Percentiles rank a stretch among this genome's conserved stretches.
Evolutionary conservation across 2,329 filamentous ascomycete genomes (phyloP).

Genomic region (Aspergillus fischeri): DNA sequence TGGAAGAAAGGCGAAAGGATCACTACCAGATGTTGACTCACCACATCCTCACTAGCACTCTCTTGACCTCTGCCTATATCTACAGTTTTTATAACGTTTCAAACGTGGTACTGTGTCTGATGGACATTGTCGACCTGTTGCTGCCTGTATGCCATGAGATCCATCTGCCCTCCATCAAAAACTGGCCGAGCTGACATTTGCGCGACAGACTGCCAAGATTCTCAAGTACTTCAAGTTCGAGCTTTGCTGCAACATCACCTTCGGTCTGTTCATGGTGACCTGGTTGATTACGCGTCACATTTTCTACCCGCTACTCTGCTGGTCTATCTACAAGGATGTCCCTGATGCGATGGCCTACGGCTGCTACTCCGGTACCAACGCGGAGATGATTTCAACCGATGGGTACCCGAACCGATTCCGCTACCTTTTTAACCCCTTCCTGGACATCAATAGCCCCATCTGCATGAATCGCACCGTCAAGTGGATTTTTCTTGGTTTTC

Average conservation of each 20-base stretch:
- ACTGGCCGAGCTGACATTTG: slow-evolving; percentile 6
- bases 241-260: slow-evolving; percentile 72
- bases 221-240: slow-evolving; percentile 83
- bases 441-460: slow-evolving; percentile 65
- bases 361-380: slow-evolving; percentile 61
- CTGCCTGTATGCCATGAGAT: slow-evolving; percentile 62
- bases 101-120: slow-evolving; percentile 81
- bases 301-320: slow-evolving; percentile 73
- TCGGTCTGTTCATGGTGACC: slow-evolving; percentile 77
- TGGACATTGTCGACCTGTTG: slow-evolving; percentile 89
- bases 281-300: slow-evolving; percentile 85
- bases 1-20: slow-evolving; percentile 91
- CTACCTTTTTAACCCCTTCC: slow-evolving; percentile 71
- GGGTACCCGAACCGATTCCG: slow-evolving; percentile 43
- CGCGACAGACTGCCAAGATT: slow-evolving; percentile 73
- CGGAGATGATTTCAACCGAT: slow-evolving; percentile 30
- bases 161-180: neutral
- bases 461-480: slow-evolving; percentile 75
- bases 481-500: slow-evolving; percentile 70
- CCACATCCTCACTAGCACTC: slow-evolving; percentile 80
- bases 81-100: slow-evolving; percentile 86
- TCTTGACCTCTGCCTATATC: slow-evolving; percentile 78
- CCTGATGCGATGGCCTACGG: slow-evolving; percentile 60
- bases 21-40: slow-evolving; percentile 95
- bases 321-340: slow-evolving; percentile 70